Conservation (phyloP, 1,139 yeast genomes). For the Debaryomycetaceae sp. region DNA sequence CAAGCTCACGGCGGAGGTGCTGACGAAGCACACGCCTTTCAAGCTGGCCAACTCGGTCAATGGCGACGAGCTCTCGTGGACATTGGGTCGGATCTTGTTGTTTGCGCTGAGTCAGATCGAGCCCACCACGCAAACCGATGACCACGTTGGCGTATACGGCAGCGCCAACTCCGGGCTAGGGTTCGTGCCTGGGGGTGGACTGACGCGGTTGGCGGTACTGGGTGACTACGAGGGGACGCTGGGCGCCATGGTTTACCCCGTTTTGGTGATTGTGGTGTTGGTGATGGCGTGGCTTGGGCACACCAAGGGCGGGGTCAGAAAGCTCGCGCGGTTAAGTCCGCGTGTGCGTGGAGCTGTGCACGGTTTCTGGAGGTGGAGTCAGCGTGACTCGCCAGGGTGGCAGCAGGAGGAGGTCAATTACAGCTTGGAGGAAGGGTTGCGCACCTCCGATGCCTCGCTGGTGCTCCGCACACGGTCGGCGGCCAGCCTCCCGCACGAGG, state of each 20-base stretch:
- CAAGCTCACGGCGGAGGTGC: constrained; percentile 21
- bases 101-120: constrained; percentile 54
- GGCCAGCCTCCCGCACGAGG: constrained; percentile 24
- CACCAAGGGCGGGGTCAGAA: too few relatives aligned
- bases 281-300: constrained; percentile 10
- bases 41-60: constrained; percentile 56
- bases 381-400: constrained; percentile 5
- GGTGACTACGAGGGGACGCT: not conserved
- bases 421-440: constrained; percentile 7
- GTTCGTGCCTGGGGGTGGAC: constrained; percentile 36
- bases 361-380: too few relatives aligned
- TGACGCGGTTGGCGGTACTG: constrained; percentile 3
- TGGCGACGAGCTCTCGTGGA: constrained; percentile 65
- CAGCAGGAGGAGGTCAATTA: constrained; percentile 3
- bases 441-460: constrained; percentile 8
- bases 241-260: not conserved
- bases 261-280: constrained; percentile 17
- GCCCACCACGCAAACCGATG: constrained; percentile 17
- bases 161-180: constrained; percentile 41
- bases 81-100: constrained; percentile 55
- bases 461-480: constrained; percentile 41
- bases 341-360: too few relatives aligned
- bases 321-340: too few relatives aligned
- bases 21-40: constrained; percentile 48
- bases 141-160: constrained; percentile 49